These are phyloP conservation scores for Blastobotrys peoriensis DNA, from an alignment of 805 yeast species.

Conservation along the genomic window DNA sequence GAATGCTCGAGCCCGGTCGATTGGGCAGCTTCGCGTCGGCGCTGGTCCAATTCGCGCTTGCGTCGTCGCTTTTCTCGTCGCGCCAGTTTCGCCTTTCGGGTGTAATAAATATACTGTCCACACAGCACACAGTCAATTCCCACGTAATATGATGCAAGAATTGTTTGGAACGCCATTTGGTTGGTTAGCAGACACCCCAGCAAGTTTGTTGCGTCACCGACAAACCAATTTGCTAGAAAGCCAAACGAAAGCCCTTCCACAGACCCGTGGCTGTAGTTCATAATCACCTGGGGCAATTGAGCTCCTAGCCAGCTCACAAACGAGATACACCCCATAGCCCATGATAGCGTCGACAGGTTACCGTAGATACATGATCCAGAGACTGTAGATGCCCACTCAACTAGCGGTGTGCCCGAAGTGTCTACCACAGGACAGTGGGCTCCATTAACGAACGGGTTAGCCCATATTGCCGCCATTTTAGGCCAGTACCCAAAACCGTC, in stretches of 20 bases:
- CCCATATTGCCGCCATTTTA: too few relatives aligned
- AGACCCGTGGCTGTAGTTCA: slow-evolving; percentile 51
- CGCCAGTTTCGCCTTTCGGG: slow-evolving; percentile 19
- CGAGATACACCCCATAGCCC: slow-evolving; percentile 18
- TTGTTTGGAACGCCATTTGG: slow-evolving; percentile 75
- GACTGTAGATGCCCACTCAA: slow-evolving; percentile 22
- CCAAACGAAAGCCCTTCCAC: slow-evolving; percentile 63
- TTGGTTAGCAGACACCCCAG: slow-evolving; percentile 68
- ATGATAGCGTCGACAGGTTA: slow-evolving; percentile 20
- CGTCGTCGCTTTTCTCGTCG: slow-evolving; percentile 24
- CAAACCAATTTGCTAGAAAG: slow-evolving; percentile 57
- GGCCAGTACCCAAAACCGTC: too few relatives aligned
- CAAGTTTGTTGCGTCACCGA: slow-evolving; percentile 56
- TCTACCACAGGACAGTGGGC: neutral
- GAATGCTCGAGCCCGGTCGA: too few relatives aligned
- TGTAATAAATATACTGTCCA: slow-evolving; percentile 68
- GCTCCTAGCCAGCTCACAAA: slow-evolving; percentile 63
- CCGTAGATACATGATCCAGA: slow-evolving; percentile 27
- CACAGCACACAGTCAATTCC: slow-evolving; percentile 62
- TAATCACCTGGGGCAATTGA: slow-evolving; percentile 62
- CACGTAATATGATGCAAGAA: slow-evolving; percentile 67
- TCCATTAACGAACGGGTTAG: too few relatives aligned
- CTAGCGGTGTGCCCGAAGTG: slow-evolving; percentile 14
- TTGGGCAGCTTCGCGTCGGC: too few relatives aligned
- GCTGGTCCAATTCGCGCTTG: too few relatives aligned